These are phyloP conservation scores for Auriculariales sp. DNA, from an alignment of 768 basidiomycete species.

Conservation along the genomic window DNA sequence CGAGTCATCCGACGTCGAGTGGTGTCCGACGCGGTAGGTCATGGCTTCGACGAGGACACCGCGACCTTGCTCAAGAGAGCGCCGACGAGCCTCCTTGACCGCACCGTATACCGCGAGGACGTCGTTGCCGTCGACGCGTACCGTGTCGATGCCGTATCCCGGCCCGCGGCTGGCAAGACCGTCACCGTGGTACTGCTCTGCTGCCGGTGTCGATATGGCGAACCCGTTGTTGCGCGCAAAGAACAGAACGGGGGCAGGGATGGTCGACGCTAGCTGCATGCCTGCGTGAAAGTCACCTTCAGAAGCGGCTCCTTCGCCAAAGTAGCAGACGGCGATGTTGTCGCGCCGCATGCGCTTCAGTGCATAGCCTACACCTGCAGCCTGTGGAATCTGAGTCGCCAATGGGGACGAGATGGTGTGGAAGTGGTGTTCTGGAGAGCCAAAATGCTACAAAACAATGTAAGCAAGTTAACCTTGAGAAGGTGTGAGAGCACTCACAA, in stretches of 20 bases:
- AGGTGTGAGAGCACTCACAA: constrained; percentile 32
- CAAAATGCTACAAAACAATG: constrained; percentile 64
- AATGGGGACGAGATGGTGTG: constrained; percentile 90
- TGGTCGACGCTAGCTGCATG: constrained; percentile 60
- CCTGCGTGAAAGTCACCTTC: constrained; percentile 96
- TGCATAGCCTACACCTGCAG: constrained; percentile 85
- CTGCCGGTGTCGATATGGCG: constrained; percentile 83
- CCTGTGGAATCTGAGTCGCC: constrained; percentile 90
- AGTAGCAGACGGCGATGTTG: constrained; percentile 66
- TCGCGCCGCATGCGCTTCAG: constrained; percentile 58
- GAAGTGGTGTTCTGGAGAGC: constrained; percentile 71
- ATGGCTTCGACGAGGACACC: constrained; percentile 82
- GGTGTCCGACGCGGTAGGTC: constrained; percentile 90
- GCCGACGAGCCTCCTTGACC: constrained; percentile 52
- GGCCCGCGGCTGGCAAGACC: constrained; percentile 87
- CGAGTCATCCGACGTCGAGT: constrained; percentile 90
- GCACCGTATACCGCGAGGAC: constrained; percentile 68
- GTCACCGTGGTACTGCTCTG: constrained; percentile 84
- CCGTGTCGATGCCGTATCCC: constrained; percentile 81
- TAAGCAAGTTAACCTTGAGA: neutral
- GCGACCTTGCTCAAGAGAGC: constrained; percentile 63
- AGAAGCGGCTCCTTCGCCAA: constrained; percentile 78
- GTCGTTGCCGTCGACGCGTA: constrained; percentile 92
- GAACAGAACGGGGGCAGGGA: constrained; percentile 60
- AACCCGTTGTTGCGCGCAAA: constrained; percentile 81